phyloP scores from a whole-genome alignment of 371 early-diverging fungal genomes.

The Mucor lusitanicus region DNA sequence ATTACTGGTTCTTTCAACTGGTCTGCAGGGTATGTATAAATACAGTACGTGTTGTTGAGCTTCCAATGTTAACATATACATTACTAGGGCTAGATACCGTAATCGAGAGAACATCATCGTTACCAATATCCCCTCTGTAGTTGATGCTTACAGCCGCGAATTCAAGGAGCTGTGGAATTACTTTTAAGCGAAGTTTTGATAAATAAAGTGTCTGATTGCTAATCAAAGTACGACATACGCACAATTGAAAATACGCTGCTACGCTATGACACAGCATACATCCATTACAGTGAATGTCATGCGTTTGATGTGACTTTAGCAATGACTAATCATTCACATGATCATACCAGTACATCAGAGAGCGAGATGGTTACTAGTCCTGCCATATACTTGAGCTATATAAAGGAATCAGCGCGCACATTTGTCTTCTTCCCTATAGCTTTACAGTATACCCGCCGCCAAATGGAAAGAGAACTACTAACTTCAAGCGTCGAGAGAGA shows the following conservation, averaged over 20 bases:
- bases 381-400: too few species aligned
- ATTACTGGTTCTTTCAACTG: conserved; percentile 56
- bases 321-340: too few species aligned
- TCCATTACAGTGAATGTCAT: too few species aligned
- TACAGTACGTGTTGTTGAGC: background rate
- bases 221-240: too few species aligned
- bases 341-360: too few species aligned
- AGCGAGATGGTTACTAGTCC: too few species aligned
- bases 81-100: conserved; percentile 51
- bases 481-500: background rate
- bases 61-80: background rate
- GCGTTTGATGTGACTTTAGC: too few species aligned
- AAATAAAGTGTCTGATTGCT: too few species aligned
- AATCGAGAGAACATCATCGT: conserved; percentile 65
- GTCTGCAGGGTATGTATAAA: conserved; percentile 42
- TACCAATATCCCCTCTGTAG: conserved; percentile 56
- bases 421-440: background rate
- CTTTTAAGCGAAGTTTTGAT: conserved; percentile 35
- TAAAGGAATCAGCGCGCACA: background rate
- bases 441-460: too few species aligned
- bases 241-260: too few species aligned
- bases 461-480: background rate
- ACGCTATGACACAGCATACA: too few species aligned
- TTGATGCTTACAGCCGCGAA: conserved; percentile 49
- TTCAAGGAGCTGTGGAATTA: conserved; percentile 58